phyloP scores from a whole-genome alignment of 1,284 basidiomycete species.

The Somion occarium region DNA sequence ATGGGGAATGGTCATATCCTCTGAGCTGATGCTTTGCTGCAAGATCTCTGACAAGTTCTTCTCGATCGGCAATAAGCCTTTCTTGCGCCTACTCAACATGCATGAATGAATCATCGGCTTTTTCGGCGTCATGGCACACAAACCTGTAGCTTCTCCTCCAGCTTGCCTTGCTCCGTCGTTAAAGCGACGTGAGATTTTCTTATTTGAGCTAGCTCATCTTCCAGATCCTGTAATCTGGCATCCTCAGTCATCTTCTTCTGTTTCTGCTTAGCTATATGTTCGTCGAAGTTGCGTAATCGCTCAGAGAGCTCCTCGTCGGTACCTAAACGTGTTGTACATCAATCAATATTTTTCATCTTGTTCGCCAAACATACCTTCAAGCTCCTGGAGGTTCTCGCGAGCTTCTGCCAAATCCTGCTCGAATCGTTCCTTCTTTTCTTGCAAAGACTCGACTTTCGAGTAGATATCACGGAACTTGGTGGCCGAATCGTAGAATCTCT shows the following conservation, averaged over 20 bases:
- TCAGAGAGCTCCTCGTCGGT: slow-evolving; percentile 72
- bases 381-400: slow-evolving; percentile 63
- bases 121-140: slow-evolving; percentile 7
- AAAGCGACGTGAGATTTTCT: slow-evolving; percentile 53
- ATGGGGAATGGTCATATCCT: slow-evolving; percentile 65
- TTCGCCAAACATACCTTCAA: slow-evolving; percentile 76
- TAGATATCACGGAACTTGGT: slow-evolving; percentile 85
- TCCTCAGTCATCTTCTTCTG: slow-evolving; percentile 45
- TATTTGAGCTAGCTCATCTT: slow-evolving; percentile 55
- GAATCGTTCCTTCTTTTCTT: slow-evolving; percentile 56
- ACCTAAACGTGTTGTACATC: slow-evolving; percentile 41
- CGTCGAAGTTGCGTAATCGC: slow-evolving; percentile 70
- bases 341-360: slow-evolving; percentile 11
- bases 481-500: slow-evolving; percentile 79
- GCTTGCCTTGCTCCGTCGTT: slow-evolving; percentile 53
- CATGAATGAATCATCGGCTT: slow-evolving; percentile 6
- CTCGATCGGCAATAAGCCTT: slow-evolving; percentile 68
- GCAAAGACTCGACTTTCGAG: slow-evolving; percentile 64
- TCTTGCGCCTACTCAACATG: slow-evolving; percentile 63
- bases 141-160: slow-evolving; percentile 65
- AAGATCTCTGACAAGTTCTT: slow-evolving; percentile 69
- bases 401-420: slow-evolving; percentile 59
- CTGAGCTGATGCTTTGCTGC: slow-evolving; percentile 66
- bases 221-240: slow-evolving; percentile 51
- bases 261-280: slow-evolving; percentile 53